phyloP scores from a whole-genome alignment of 495 filamentous ascomycete genomes.

The Parathielavia hyrcaniae region DNA sequence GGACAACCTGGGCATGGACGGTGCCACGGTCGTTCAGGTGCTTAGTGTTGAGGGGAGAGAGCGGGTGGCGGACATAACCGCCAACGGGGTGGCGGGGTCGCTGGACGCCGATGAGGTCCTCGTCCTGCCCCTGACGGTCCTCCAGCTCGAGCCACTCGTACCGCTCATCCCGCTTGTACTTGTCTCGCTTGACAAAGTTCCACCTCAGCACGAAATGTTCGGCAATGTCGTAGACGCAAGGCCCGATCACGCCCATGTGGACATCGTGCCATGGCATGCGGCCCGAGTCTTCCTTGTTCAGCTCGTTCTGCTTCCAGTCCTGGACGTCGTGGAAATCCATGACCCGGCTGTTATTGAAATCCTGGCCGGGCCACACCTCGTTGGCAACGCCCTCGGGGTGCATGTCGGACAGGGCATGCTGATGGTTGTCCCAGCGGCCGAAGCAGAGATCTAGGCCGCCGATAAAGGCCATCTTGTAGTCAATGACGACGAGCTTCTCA shows the following conservation, averaged over 20 bases:
- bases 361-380: constrained; percentile 91
- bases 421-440: constrained; percentile 81
- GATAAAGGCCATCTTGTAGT: constrained; percentile 84
- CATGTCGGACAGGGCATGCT: constrained; percentile 80
- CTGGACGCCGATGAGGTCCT: constrained; percentile 82
- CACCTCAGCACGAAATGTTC: constrained; percentile 93
- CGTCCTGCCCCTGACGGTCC: constrained; percentile 71
- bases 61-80: constrained; percentile 76
- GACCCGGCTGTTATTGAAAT: constrained; percentile 92
- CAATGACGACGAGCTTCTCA: constrained; percentile 92
- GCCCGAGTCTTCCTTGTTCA: constrained; percentile 87
- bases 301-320: constrained; percentile 87
- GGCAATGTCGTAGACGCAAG: constrained; percentile 88
- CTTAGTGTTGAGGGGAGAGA: constrained; percentile 53
- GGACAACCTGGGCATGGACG: constrained; percentile 73
- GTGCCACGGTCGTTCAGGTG: constrained; percentile 52
- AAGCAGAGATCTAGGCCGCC: constrained; percentile 96
- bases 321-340: constrained; percentile 91
- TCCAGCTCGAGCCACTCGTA: constrained; percentile 80
- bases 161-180: constrained; percentile 78
- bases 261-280: constrained; percentile 99
- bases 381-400: constrained; percentile 75
- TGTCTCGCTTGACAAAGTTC: constrained; percentile 97
- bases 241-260: constrained; percentile 79
- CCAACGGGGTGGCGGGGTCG: constrained; percentile 80